Evolutionary conservation across 2,329 filamentous ascomycete genomes (phyloP).

Genomic region (Laburnicola sp.): DNA sequence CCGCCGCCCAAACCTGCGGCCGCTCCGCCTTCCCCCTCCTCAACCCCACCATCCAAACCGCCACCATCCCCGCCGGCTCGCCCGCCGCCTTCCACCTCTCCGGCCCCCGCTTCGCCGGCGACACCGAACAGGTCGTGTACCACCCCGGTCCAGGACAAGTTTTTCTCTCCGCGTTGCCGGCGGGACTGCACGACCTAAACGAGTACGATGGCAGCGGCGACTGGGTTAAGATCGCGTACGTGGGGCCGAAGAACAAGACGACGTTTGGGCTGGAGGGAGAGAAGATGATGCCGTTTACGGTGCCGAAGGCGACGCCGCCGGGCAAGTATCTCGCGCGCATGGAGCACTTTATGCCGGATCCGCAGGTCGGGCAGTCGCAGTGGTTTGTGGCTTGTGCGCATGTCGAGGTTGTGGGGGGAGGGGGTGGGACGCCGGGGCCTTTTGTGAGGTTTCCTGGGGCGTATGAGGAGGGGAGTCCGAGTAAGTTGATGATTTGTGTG

Average conservation of each 20-base stretch:
- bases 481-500: no score
- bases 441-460: neutral
- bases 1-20: constrained; percentile 16
- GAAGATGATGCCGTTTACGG: constrained; percentile 17
- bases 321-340: constrained; percentile 24
- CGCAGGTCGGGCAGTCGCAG: neutral
- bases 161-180: constrained; percentile 19
- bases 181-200: constrained; percentile 6
- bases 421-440: neutral
- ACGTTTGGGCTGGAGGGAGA: constrained; percentile 11
- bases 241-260: constrained; percentile 8
- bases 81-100: constrained; percentile 21
- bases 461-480: neutral
- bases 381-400: neutral
- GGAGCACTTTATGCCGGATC: constrained; percentile 19
- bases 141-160: constrained; percentile 22
- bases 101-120: constrained; percentile 10
- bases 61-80: constrained; percentile 15
- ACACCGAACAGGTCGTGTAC: constrained; percentile 18
- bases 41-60: constrained; percentile 19
- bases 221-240: constrained; percentile 25
- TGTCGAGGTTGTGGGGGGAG: neutral
- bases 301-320: constrained; percentile 21
- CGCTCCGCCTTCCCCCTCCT: constrained; percentile 12
- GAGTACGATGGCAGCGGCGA: constrained; percentile 22